Evolutionary conservation across 2,329 filamentous ascomycete genomes (phyloP).

Genomic region (Torrubiellomyces zombiae): DNA sequence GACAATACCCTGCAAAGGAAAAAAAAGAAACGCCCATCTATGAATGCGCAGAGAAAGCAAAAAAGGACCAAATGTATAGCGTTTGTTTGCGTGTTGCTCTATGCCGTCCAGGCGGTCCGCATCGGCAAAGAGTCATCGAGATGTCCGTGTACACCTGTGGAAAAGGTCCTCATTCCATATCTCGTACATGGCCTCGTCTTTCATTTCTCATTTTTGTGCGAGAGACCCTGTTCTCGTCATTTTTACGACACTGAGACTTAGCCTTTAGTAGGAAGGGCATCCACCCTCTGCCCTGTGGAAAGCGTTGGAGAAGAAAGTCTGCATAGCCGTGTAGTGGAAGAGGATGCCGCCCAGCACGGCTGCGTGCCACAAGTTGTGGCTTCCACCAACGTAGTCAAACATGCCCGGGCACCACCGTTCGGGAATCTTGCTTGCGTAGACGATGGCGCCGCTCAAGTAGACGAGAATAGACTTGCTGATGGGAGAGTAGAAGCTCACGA

Average conservation of each 20-base stretch:
- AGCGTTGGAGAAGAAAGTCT: slow-evolving; percentile 73
- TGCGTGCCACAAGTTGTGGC: slow-evolving; percentile 95
- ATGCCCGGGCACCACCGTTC: slow-evolving; percentile 84
- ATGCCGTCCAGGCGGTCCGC: too few species aligned
- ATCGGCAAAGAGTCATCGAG: too few species aligned
- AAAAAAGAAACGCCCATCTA: slow-evolving; percentile 1
- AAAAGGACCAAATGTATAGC: too few species aligned
- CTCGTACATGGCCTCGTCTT: neutral
- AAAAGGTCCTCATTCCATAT: too few species aligned
- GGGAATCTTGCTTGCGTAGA: slow-evolving; percentile 85
- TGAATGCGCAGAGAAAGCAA: slow-evolving; percentile 1
- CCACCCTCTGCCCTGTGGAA: slow-evolving; percentile 50
- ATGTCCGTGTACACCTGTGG: too few species aligned
- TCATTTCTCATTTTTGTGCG: too few species aligned
- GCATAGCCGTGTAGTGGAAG: slow-evolving; percentile 96
- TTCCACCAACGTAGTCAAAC: slow-evolving; percentile 90
- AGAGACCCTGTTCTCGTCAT: too few species aligned
- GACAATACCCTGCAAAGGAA: too few species aligned
- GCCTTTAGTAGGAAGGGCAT: slow-evolving; percentile 36
- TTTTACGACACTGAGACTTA: too few species aligned
- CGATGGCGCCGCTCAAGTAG: slow-evolving; percentile 66
- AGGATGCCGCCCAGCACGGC: slow-evolving; percentile 88
- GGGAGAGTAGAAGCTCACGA: slow-evolving; percentile 76
- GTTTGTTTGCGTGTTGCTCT: too few species aligned
- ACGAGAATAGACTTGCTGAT: slow-evolving; percentile 74